Conservation (phyloP, 768 basidiomycete genomes). For the Cystobasidium tubakii region DNA sequence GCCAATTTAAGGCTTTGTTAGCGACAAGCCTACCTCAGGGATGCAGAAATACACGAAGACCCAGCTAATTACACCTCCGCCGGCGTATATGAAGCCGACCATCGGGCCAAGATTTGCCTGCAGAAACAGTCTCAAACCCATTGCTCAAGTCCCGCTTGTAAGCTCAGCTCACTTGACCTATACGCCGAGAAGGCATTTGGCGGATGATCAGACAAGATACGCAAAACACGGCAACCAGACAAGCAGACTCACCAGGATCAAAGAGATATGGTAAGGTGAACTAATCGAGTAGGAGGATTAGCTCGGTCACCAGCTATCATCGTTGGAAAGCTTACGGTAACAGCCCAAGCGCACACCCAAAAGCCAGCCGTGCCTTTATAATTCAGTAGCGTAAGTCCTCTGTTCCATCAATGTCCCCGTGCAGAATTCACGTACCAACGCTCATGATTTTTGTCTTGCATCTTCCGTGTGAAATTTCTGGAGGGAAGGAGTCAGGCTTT, state of each 20-base stretch:
- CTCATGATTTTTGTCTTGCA: constrained; percentile 47
- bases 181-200: background rate
- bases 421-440: constrained; percentile 33
- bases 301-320: constrained; percentile 19
- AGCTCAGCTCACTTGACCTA: too few relatives aligned
- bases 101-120: constrained; percentile 39
- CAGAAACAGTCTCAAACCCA: too few relatives aligned
- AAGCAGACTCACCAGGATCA: constrained; percentile 37
- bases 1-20: too few relatives aligned
- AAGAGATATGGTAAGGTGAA: constrained; percentile 50
- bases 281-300: constrained; percentile 40
- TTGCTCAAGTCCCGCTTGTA: too few relatives aligned
- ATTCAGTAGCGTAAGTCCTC: background rate
- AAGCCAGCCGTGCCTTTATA: constrained; percentile 48
- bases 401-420: too few relatives aligned
- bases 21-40: constrained; percentile 38
- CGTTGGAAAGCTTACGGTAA: background rate
- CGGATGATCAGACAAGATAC: constrained; percentile 45
- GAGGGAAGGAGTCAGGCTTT: too few relatives aligned
- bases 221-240: too few relatives aligned
- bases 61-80: constrained; percentile 43
- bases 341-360: constrained; percentile 49
- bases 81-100: constrained; percentile 48
- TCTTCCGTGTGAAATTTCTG: constrained; percentile 23
- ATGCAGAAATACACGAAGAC: constrained; percentile 40